A percentile compares a stretch with the other conserved stretches of the same genome.
phyloP scores from a whole-genome alignment of 352 stramenopile genomes.

The Saprolegnia parasitica region DNA sequence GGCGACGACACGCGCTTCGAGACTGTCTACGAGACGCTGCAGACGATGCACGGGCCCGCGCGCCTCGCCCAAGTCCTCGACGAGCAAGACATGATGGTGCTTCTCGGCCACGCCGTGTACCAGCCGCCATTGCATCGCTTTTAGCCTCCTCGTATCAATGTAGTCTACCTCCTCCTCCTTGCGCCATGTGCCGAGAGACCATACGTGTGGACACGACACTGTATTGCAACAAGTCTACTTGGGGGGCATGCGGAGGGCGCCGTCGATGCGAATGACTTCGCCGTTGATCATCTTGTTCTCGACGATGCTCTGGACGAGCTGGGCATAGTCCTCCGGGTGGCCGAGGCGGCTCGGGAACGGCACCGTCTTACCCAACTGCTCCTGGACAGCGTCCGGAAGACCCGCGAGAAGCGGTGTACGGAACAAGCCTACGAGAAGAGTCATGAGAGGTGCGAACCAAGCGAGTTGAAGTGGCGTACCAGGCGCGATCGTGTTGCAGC shows the following conservation, averaged over 20 bases:
- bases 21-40: slow-evolving; percentile 39
- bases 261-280: slow-evolving; percentile 97
- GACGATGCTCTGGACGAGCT: slow-evolving; percentile 94
- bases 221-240: slow-evolving; percentile 45
- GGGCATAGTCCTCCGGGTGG: slow-evolving; percentile 92
- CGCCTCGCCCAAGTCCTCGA: slow-evolving; percentile 39
- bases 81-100: slow-evolving; percentile 60
- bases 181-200: neutral
- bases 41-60: slow-evolving; percentile 36
- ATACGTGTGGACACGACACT: neutral
- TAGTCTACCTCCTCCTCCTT: no score
- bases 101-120: slow-evolving; percentile 42
- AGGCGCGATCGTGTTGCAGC: slow-evolving; percentile 96
- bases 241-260: slow-evolving; percentile 93
- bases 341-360: slow-evolving; percentile 95
- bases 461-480: slow-evolving; percentile 29
- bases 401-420: slow-evolving; percentile 93
- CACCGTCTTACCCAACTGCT: slow-evolving; percentile 90
- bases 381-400: slow-evolving; percentile 92
- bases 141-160: slow-evolving; percentile 26
- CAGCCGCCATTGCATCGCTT: slow-evolving; percentile 42
- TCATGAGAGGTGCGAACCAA: neutral
- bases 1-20: slow-evolving; percentile 53
- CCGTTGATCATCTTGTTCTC: slow-evolving; percentile 98
- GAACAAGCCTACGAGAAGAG: slow-evolving; percentile 80